Percentiles rank a stretch among this genome's conserved stretches.
Evolutionary conservation across 192 early-diverging fungal genomes (phyloP).

Genomic region (Podila minutissima): DNA sequence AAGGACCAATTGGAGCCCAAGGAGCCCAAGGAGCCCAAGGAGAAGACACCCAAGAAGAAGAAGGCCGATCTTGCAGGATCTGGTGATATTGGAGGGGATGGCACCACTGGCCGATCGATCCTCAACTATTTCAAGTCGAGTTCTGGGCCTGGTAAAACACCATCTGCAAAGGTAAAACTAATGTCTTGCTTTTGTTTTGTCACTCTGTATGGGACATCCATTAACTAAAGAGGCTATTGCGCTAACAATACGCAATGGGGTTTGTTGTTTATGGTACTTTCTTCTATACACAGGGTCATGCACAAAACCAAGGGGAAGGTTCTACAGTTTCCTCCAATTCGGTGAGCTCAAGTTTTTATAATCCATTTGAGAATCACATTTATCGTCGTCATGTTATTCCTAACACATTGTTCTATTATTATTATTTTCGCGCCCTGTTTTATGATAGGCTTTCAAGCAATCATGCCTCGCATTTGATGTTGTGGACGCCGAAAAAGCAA

Average conservation of each 20-base stretch:
- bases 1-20: constrained; percentile 33
- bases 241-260: too few species aligned
- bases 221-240: too few species aligned
- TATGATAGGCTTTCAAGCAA: constrained; percentile 30
- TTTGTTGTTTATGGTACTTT: too few species aligned
- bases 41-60: constrained; percentile 14
- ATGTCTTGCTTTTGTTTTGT: too few species aligned
- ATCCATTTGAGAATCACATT: too few species aligned
- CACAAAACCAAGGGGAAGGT: too few species aligned
- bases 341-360: not conserved
- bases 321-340: not conserved
- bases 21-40: constrained; percentile 12
- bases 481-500: constrained; percentile 28
- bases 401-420: not conserved
- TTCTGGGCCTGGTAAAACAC: not conserved
- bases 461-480: constrained; percentile 40
- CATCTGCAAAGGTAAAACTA: too few species aligned
- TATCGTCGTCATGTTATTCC: not conserved
- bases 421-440: not conserved
- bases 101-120: constrained; percentile 19
- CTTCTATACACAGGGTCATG: too few species aligned
- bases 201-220: too few species aligned
- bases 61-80: constrained; percentile 1
- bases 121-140: constrained; percentile 44
- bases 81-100: too few species aligned